Base-by-base conservation (phyloP, 139 green algal species). In the Marvania coccoides region DNA sequence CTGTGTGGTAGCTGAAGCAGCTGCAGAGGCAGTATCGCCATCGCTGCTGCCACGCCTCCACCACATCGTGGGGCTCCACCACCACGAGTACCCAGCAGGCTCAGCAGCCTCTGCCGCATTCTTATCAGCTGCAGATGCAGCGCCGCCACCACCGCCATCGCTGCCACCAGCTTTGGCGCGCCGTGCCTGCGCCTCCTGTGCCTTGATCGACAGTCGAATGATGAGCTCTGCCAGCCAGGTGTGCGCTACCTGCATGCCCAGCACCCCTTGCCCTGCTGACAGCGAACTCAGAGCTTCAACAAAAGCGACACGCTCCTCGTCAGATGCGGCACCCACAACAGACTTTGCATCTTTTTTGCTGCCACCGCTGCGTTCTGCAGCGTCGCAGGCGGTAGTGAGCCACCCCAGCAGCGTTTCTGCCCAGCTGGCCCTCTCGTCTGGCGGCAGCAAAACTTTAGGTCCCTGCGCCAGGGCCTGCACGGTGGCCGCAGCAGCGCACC, bases 191-290 rank as follows among this genome's bases (percentile, higher is more conserved):
- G 42, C 42, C 15, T 77, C 61, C 36, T 66, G 69, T 2, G 81
- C 75, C 28, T 80, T 47, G 26, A 47, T 48, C 3, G 80, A 83
- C 39, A 92, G 74, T 61, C 71, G 46, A 9, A 73, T 62, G 34
- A 92, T 81, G 47, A 91, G 57, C 10, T 82, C 70, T 2, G 74
- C 75, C 33, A 92, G 78, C 86, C 86, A 92, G 33, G 75, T 69
- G 61, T 86, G 70, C 0, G 82, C 82, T 8, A 87, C 69, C n/a
- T 77, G 70, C 12, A 88, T 64, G 2, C 85, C 85, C 1, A 69
- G 37, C 1, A 51, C 55, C 10, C 82, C 82, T 2, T 67, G 47
- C 10, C 63, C 47, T 1, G 65, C 39, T 2, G 80, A 64, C 5
- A 92, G 70, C 2, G 64, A 76, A 78, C 69, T 45, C 3, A 39